Conservation (phyloP, 1,284 basidiomycete genomes). For the Irpex lacteus region DNA sequence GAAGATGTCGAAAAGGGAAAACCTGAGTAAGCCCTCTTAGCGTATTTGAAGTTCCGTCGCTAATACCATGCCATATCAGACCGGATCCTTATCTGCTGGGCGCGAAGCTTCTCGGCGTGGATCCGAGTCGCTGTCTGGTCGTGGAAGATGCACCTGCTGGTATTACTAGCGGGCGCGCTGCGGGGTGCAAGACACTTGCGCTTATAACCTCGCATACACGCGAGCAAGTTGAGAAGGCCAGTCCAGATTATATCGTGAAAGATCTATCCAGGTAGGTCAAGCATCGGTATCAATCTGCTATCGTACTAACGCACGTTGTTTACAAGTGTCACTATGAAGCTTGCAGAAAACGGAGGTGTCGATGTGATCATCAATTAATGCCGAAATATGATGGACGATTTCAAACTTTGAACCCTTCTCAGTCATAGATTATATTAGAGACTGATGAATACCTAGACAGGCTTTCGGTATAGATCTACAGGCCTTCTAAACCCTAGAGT, state of each 20-base stretch:
- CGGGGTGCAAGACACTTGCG: constrained; percentile 78
- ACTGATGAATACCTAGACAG: constrained; percentile 3
- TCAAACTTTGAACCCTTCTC: neutral
- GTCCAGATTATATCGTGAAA: constrained; percentile 60
- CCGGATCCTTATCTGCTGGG: constrained; percentile 86
- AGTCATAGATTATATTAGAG: neutral
- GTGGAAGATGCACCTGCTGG: constrained; percentile 88
- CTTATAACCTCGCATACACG: constrained; percentile 76
- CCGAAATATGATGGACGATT: neutral
- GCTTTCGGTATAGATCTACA: constrained; percentile 44
- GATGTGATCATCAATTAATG: constrained; percentile 40
- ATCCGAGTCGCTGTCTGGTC: constrained; percentile 70
- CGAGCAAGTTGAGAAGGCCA: constrained; percentile 55
- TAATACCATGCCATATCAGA: constrained; percentile 30
- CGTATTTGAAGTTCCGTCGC: neutral
- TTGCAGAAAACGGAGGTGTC: constrained; percentile 38
- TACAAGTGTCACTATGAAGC: constrained; percentile 42
- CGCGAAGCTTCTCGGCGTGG: constrained; percentile 58
- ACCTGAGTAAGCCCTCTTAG: constrained; percentile 51
- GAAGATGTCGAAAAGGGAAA: constrained; percentile 82
- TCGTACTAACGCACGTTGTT: too few relatives aligned
- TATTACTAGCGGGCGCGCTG: constrained; percentile 69
- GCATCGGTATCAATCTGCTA: neutral
- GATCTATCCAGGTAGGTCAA: constrained; percentile 54
- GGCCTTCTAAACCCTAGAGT: constrained; percentile 45